These are phyloP conservation scores for Cyberlindnera galapagoensis DNA, from an alignment of 805 yeast species.

Conservation along the genomic window DNA sequence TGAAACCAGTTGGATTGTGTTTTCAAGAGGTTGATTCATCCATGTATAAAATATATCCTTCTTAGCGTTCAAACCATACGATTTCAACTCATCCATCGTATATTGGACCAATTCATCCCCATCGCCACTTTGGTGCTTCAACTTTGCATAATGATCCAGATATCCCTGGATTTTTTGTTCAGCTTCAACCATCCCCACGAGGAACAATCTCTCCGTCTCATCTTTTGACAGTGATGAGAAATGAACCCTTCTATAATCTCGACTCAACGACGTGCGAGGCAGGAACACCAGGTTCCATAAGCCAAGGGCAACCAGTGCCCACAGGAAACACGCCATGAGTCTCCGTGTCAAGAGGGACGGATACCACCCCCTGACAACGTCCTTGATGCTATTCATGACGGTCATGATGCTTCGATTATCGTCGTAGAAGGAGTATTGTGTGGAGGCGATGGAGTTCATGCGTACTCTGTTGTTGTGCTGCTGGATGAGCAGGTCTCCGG, in stretches of 20 bases:
- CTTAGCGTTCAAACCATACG: conserved; percentile 43
- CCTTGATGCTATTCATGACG: conserved; percentile 14
- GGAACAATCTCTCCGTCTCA: conserved; percentile 61
- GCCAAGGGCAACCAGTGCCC: conserved; percentile 22
- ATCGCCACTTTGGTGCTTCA: conserved; percentile 20
- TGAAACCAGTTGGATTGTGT: conserved; percentile 32
- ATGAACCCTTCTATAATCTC: conserved; percentile 76
- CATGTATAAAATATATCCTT: conserved; percentile 53
- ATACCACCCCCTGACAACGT: conserved; percentile 15
- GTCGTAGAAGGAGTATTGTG: not conserved
- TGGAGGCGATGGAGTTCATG: conserved; percentile 11
- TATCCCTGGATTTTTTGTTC: conserved; percentile 29
- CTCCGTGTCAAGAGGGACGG: conserved; percentile 17
- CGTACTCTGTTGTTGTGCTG: conserved; percentile 13
- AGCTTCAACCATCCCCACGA: conserved; percentile 31
- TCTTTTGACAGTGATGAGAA: conserved; percentile 56
- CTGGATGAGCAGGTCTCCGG: conserved; percentile 10
- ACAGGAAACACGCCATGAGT: conserved; percentile 18
- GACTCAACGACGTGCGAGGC: conserved; percentile 75
- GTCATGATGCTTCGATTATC: conserved; percentile 9
- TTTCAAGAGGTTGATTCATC: conserved; percentile 45
- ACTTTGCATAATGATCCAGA: conserved; percentile 18
- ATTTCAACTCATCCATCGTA: conserved; percentile 42
- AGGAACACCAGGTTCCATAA: conserved; percentile 61
- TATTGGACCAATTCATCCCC: conserved; percentile 38